These are phyloP conservation scores for Linum lewisii DNA, from an alignment of 345 rosid species.

Conservation along the genomic window DNA sequence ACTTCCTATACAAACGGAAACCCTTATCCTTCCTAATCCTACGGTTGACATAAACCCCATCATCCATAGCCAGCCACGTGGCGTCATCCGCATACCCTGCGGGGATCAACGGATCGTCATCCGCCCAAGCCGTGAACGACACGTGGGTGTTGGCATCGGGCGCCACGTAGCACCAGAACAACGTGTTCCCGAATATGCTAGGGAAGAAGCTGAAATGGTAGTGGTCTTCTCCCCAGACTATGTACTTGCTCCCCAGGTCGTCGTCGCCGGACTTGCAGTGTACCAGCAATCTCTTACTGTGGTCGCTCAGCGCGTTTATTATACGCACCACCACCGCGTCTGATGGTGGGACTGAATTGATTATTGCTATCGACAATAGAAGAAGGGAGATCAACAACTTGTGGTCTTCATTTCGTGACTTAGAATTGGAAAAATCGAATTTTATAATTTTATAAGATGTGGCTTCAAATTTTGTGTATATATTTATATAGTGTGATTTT, in stretches of 20 bases:
- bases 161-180: slow-evolving; percentile 1
- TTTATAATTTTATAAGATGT: too few species aligned
- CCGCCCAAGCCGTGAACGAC: neutral
- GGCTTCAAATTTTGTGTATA: too few species aligned
- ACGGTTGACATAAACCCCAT: neutral
- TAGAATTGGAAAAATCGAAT: too few species aligned
- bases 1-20: neutral
- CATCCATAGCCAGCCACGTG: neutral
- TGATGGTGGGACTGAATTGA: neutral
- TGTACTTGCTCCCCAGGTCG: neutral
- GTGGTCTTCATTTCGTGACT: neutral
- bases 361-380: too few species aligned
- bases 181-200: neutral
- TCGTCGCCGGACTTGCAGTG: slow-evolving; percentile 1
- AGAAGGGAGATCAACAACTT: neutral
- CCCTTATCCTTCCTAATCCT: neutral
- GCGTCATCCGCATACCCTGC: neutral
- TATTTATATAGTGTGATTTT: too few species aligned
- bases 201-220: neutral
- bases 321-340: neutral
- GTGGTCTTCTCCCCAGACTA: neutral
- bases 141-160: neutral
- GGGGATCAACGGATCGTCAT: neutral
- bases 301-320: neutral
- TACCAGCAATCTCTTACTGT: neutral